Percentiles rank a stretch among this genome's conserved stretches.
These are phyloP conservation scores for Penicillium nucicola DNA, from an alignment of 495 filamentous ascomycete genomes.

Conservation along the genomic window DNA sequence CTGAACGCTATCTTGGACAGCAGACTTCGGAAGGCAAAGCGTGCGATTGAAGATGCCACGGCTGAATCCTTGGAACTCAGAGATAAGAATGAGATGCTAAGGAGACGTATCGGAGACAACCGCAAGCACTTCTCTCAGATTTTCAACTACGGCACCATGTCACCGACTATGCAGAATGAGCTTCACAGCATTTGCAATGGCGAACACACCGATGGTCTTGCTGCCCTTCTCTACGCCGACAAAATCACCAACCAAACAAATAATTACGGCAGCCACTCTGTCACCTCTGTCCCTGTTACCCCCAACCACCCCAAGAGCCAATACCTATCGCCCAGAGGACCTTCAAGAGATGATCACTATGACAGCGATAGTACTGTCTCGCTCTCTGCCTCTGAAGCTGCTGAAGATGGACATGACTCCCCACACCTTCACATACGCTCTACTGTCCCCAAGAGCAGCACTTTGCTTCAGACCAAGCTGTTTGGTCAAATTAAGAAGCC, in stretches of 20 bases:
- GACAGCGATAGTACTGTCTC: conserved; percentile 74
- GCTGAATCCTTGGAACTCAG: conserved; percentile 42
- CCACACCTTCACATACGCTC: conserved; percentile 16
- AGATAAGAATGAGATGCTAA: conserved; percentile 72
- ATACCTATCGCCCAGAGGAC: conserved; percentile 56
- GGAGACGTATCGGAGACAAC: conserved; percentile 82
- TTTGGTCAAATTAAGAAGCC: conserved; percentile 64
- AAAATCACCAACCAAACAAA: conserved; percentile 64
- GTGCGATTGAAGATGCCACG: conserved; percentile 68
- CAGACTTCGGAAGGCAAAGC: conserved; percentile 68
- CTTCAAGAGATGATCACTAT: conserved; percentile 49
- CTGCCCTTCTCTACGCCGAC: conserved; percentile 68
- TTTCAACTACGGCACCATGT: conserved; percentile 50
- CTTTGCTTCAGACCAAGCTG: conserved; percentile 61
- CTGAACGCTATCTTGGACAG: conserved; percentile 62
- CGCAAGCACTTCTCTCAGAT: conserved; percentile 75
- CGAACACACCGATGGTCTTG: conserved; percentile 59
- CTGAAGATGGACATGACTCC: conserved; percentile 36
- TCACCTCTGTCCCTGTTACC: conserved; percentile 68
- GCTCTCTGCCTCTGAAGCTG: conserved; percentile 77
- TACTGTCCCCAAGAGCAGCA: conserved; percentile 36
- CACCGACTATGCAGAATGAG: conserved; percentile 41
- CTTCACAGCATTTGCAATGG: conserved; percentile 41
- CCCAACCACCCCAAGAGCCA: conserved; percentile 54
- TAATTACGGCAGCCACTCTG: conserved; percentile 39